Evolutionary conservation across 176 grass and related monocot species (phyloP).

Genomic region (Bolboschoenus planiculmis): DNA sequence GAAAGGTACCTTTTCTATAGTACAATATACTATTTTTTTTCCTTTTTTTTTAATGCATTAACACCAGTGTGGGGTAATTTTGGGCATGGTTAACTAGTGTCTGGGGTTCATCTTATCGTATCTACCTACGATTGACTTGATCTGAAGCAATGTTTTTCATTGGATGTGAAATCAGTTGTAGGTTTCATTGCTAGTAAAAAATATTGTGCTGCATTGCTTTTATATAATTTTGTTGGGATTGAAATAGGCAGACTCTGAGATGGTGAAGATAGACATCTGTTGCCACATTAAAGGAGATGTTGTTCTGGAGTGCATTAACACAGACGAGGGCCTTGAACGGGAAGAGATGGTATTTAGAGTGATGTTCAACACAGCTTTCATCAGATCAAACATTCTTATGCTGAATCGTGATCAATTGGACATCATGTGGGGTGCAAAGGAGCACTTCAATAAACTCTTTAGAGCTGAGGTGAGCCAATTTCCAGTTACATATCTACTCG

Average conservation of each 20-base stretch:
- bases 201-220: constrained; percentile 16
- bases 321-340: constrained; percentile 57
- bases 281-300: constrained; percentile 94
- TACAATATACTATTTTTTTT: not conserved
- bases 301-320: constrained; percentile 71
- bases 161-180: not conserved
- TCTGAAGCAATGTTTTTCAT: not conserved
- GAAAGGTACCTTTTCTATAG: constrained; percentile 45
- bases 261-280: constrained; percentile 70
- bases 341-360: constrained; percentile 78
- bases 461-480: constrained; percentile 54
- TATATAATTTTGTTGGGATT: constrained; percentile 9
- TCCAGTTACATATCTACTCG: not conserved
- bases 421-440: constrained; percentile 57
- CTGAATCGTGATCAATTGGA: constrained; percentile 76
- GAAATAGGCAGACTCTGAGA: constrained; percentile 72
- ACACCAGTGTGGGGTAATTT: not conserved
- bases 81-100: not conserved
- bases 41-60: not conserved
- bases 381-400: constrained; percentile 81
- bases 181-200: constrained; percentile 6
- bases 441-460: constrained; percentile 64
- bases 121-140: not conserved
- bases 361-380: constrained; percentile 92
- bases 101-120: not conserved